Evolutionary conservation across 2,329 filamentous ascomycete species (phyloP).

Genomic region (Aspergillus aculeatus): DNA sequence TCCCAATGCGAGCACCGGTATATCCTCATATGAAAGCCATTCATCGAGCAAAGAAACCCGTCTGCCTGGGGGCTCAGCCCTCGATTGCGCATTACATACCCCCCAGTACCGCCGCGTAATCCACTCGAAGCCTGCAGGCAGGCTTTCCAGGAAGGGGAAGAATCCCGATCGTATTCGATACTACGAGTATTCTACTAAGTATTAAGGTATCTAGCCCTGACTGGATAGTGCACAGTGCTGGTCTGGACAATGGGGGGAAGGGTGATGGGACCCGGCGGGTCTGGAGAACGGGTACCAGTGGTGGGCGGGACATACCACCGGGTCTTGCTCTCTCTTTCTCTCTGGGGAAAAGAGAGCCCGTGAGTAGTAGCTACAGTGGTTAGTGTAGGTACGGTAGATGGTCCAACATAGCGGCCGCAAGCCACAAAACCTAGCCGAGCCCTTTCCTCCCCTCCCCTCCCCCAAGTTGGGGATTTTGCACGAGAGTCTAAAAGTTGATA

Average conservation of each 20-base stretch:
- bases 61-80: neutral
- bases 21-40: neutral
- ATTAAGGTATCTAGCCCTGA: neutral
- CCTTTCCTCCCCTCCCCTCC: neutral
- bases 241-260: neutral
- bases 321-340: neutral
- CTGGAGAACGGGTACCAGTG: constrained; percentile 3
- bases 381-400: neutral
- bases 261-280: constrained; percentile 4
- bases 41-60: neutral
- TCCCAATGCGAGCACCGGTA: neutral
- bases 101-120: neutral
- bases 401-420: neutral
- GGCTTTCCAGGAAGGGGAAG: neutral
- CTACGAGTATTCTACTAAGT: too few species aligned
- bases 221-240: neutral
- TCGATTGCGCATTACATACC: neutral
- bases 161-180: neutral
- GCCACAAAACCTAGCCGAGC: neutral
- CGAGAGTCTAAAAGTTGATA: neutral
- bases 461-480: neutral
- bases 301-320: neutral
- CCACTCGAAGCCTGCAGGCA: neutral
- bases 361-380: neutral
- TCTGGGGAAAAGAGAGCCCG: constrained; percentile 2